Conservation (phyloP, 805 yeast species). For the Spathaspora passalidarum region DNA sequence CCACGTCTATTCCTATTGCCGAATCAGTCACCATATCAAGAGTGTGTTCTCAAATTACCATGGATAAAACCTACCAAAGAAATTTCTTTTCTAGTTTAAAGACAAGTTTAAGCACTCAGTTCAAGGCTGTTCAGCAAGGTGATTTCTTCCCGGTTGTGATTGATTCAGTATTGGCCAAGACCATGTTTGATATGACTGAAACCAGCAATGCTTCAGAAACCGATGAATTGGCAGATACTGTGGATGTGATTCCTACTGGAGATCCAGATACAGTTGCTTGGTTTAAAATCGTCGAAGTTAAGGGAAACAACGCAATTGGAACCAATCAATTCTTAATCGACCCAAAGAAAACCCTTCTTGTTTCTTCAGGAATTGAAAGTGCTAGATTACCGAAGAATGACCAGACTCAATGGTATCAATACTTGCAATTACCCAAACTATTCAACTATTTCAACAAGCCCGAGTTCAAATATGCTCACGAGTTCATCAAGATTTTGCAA, state of each 20-base stretch:
- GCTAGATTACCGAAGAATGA: conserved; percentile 33
- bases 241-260: conserved; percentile 52
- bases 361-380: conserved; percentile 60
- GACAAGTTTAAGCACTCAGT: conserved; percentile 52
- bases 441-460: conserved; percentile 31
- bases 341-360: conserved; percentile 64
- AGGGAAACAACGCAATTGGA: conserved; percentile 23
- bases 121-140: conserved; percentile 58
- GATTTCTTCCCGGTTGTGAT: conserved; percentile 77
- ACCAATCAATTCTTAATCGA: conserved; percentile 56
- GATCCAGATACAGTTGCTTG: conserved; percentile 75
- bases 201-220: neutral
- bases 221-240: conserved; percentile 1
- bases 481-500: conserved; percentile 50
- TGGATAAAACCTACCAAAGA: conserved; percentile 61
- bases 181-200: conserved; percentile 37
- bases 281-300: conserved; percentile 67
- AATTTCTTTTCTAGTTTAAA: conserved; percentile 61
- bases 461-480: conserved; percentile 43
- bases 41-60: conserved; percentile 64
- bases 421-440: conserved; percentile 40
- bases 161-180: conserved; percentile 62
- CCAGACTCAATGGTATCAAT: conserved; percentile 44
- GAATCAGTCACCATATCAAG: conserved; percentile 63
- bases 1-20: conserved; percentile 47